phyloP scores from a whole-genome alignment of 768 basidiomycete genomes.

The Lactarius evosmus region DNA sequence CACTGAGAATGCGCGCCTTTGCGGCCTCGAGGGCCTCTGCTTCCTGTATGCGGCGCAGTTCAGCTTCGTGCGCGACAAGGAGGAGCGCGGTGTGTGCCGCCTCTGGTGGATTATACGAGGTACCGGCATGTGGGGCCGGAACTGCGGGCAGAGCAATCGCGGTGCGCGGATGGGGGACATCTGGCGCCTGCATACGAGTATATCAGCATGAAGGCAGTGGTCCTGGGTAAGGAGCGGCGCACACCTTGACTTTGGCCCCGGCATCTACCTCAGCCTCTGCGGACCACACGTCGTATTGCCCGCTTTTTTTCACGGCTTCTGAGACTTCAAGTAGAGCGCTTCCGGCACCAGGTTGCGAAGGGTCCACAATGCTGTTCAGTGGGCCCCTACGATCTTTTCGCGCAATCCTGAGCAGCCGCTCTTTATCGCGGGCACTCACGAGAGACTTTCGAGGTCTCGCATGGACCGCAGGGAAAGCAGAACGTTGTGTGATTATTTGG shows the following conservation, averaged over 20 bases:
- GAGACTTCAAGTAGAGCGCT: constrained; percentile 61
- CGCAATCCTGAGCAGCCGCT: constrained; percentile 69
- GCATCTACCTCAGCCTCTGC: constrained; percentile 37
- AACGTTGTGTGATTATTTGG: constrained; percentile 80
- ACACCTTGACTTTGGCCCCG: constrained; percentile 53
- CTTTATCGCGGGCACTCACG: constrained; percentile 68
- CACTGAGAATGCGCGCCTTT: constrained; percentile 54
- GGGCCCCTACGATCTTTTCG: constrained; percentile 70
- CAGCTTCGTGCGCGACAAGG: constrained; percentile 59
- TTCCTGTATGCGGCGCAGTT: constrained; percentile 54
- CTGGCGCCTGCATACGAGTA: constrained; percentile 44
- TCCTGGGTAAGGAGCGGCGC: constrained; percentile 10
- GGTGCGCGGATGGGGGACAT: constrained; percentile 44
- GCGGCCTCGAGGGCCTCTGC: constrained; percentile 51
- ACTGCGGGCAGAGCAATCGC: constrained; percentile 65
- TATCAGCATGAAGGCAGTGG: not conserved
- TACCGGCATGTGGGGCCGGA: constrained; percentile 69
- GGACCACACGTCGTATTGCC: constrained; percentile 64
- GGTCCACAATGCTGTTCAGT: constrained; percentile 67
- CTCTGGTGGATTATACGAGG: constrained; percentile 85
- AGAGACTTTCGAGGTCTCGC: constrained; percentile 45
- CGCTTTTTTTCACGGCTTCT: constrained; percentile 65
- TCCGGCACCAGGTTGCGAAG: constrained; percentile 62
- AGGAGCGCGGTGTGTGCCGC: constrained; percentile 71
- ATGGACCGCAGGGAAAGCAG: constrained; percentile 80